A percentile compares a stretch with the other conserved stretches of the same genome.
These are phyloP conservation scores for Pontederia crassipes DNA, from an alignment of 176 grass and related monocot species.

Conservation along the genomic window DNA sequence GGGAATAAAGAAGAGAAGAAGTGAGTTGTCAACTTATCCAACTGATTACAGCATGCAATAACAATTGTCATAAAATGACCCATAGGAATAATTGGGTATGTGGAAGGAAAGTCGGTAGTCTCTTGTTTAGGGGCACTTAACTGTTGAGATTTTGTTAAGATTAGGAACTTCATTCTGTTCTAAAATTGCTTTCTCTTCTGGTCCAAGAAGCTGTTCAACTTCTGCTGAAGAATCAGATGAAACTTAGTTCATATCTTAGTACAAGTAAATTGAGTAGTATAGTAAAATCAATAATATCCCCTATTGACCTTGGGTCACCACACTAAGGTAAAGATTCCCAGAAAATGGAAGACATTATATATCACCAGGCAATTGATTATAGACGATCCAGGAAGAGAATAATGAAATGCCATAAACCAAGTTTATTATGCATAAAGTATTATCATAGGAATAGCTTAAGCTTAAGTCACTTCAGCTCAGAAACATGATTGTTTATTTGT, in stretches of 20 bases:
- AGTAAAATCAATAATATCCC: too few relatives aligned
- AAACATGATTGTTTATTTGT: too few relatives aligned
- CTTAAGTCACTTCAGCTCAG: too few relatives aligned
- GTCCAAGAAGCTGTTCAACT: constrained; percentile 60
- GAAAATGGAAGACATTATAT: too few relatives aligned
- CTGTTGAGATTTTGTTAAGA: constrained; percentile 62
- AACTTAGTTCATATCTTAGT: neutral
- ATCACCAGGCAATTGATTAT: too few relatives aligned
- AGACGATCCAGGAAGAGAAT: too few relatives aligned
- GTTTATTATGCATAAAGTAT: too few relatives aligned
- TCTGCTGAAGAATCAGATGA: constrained; percentile 32
- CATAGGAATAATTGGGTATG: neutral
- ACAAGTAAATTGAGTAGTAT: neutral
- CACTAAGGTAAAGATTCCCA: too few relatives aligned
- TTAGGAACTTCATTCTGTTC: constrained; percentile 40
- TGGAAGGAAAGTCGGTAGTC: neutral
- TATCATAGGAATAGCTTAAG: too few relatives aligned
- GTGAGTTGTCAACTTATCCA: neutral
- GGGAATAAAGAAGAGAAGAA: neutral
- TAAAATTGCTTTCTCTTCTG: constrained; percentile 76
- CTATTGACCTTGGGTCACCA: too few relatives aligned
- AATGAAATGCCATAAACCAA: too few relatives aligned
- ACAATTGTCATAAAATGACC: neutral
- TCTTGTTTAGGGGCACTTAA: constrained; percentile 25
- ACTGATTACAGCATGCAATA: neutral